Evolutionary conservation across 345 rosid genomes (phyloP).

Genomic region (Viola odorata): DNA sequence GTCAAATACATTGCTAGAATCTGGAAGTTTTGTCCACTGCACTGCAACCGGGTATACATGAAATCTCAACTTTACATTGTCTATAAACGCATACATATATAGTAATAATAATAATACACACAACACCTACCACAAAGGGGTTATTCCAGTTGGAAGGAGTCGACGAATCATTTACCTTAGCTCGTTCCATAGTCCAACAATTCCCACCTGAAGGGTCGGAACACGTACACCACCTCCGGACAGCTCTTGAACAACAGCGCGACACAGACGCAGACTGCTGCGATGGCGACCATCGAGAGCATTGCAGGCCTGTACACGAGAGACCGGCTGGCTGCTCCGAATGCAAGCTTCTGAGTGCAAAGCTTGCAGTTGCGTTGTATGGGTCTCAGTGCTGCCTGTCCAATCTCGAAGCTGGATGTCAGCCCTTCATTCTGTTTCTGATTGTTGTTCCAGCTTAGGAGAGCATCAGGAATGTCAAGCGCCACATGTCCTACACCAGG

Average conservation of each 20-base stretch:
- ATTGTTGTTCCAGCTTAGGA: conserved; percentile 19
- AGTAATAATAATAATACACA: conserved; percentile 8
- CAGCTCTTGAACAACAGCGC: conserved; percentile 94
- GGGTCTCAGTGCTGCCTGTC: conserved; percentile 24
- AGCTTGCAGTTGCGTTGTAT: conserved; percentile 48
- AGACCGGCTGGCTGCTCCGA: conserved; percentile 44
- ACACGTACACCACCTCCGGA: conserved; percentile 83
- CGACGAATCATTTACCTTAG: conserved; percentile 23
- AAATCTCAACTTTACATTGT: conserved; percentile 35
- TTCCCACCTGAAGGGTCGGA: conserved; percentile 99
- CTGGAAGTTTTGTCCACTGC: conserved; percentile 17
- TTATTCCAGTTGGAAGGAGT: conserved; percentile 6
- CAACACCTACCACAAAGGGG: conserved; percentile 16
- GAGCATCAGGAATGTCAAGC: conserved; percentile 44
- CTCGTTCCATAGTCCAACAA: conserved; percentile 74
- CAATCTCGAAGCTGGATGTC: conserved; percentile 52
- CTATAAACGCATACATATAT: conserved; percentile 22
- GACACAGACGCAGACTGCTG: conserved; percentile 97
- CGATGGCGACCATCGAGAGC: conserved; percentile 93
- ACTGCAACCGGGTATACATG: conserved; percentile 20
- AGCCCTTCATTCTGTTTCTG: conserved; percentile 40
- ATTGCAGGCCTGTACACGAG: conserved; percentile 85
- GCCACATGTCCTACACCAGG: conserved; percentile 47
- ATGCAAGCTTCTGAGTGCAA: conserved; percentile 58
- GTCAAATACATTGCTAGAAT: conserved; percentile 20